Evolutionary conservation across 495 filamentous ascomycete species (phyloP).

Genomic region (Penicillium subrubescens): DNA sequence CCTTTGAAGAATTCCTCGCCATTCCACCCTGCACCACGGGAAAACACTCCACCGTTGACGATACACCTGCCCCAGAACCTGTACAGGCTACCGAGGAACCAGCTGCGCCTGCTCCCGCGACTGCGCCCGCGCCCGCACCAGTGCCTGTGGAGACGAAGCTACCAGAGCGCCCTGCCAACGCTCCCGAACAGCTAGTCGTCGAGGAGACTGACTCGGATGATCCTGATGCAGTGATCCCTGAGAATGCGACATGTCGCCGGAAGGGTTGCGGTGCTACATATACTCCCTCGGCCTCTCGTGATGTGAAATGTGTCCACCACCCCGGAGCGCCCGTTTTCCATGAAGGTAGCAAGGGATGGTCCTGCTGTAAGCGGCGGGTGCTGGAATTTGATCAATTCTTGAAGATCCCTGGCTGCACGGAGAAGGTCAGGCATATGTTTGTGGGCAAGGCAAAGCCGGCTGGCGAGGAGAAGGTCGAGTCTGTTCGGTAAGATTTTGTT

Average conservation of each 20-base stretch:
- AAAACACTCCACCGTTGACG: constrained; percentile 86
- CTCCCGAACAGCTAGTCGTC: constrained; percentile 61
- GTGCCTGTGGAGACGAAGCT: constrained; percentile 26
- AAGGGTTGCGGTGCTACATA: constrained; percentile 71
- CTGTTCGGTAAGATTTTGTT: constrained; percentile 63
- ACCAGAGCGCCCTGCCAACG: constrained; percentile 40
- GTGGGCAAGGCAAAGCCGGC: constrained; percentile 72
- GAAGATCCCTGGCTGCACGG: constrained; percentile 87
- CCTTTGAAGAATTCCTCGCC: constrained; percentile 96
- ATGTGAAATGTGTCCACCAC: constrained; percentile 81
- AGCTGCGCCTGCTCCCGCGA: neutral
- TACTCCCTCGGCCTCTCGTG: constrained; percentile 56
- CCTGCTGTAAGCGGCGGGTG: constrained; percentile 92
- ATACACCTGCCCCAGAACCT: constrained; percentile 60
- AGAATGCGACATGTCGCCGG: constrained; percentile 75
- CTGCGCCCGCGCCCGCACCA: constrained; percentile 23
- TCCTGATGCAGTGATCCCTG: constrained; percentile 64
- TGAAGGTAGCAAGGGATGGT: constrained; percentile 96
- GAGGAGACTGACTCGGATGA: constrained; percentile 91
- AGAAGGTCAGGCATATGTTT: constrained; percentile 81
- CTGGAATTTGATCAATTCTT: constrained; percentile 98
- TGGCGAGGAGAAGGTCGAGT: constrained; percentile 59
- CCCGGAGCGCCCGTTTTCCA: constrained; percentile 90
- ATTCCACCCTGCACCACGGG: constrained; percentile 95
- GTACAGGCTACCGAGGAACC: constrained; percentile 42